Percentiles rank a stretch among this genome's conserved stretches.
phyloP scores from a whole-genome alignment of 1,139 yeast genomes.

The Nakaseomyces glabratus region DNA sequence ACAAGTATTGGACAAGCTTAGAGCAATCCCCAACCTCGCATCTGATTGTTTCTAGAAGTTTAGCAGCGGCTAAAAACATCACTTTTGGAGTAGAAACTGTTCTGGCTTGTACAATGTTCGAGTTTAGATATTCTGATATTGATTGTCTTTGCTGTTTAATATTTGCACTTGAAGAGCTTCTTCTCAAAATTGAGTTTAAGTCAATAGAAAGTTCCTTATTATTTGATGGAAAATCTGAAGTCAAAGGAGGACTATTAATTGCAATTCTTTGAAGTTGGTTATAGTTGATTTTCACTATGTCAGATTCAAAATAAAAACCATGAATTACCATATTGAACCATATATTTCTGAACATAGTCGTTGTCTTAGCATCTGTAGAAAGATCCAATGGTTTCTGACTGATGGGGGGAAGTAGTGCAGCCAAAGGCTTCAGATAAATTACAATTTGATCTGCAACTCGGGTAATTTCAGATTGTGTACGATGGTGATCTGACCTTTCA shows the following conservation, averaged over 20 bases:
- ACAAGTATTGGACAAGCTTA: conserved; percentile 61
- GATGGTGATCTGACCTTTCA: conserved; percentile 67
- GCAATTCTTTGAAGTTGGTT: conserved; percentile 63
- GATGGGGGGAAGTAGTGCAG: conserved; percentile 58
- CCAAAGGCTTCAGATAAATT: conserved; percentile 61
- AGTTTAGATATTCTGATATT: conserved; percentile 28
- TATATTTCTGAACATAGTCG: conserved; percentile 61
- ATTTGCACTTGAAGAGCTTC: conserved; percentile 81
- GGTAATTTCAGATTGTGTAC: conserved; percentile 70
- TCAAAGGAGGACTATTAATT: conserved; percentile 82
- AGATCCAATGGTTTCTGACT: conserved; percentile 37
- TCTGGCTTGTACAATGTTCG: conserved; percentile 32
- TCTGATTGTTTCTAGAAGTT: conserved; percentile 69
- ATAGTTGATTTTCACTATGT: conserved; percentile 41
- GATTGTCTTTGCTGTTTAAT: conserved; percentile 67
- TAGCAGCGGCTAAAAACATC: conserved; percentile 80
- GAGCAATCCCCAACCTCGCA: conserved; percentile 78
- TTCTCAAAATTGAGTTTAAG: conserved; percentile 78
- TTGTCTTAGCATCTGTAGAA: conserved; percentile 26
- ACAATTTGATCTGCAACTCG: conserved; percentile 72
- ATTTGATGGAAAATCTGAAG: conserved; percentile 77
- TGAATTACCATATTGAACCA: conserved; percentile 95
- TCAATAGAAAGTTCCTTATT: conserved; percentile 89
- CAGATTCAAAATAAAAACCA: conserved; percentile 64
- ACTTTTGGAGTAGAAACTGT: conserved; percentile 64